Evolutionary conservation across 805 yeast genomes (phyloP).

Genomic region (Metschnikowia drakensbergensis): DNA sequence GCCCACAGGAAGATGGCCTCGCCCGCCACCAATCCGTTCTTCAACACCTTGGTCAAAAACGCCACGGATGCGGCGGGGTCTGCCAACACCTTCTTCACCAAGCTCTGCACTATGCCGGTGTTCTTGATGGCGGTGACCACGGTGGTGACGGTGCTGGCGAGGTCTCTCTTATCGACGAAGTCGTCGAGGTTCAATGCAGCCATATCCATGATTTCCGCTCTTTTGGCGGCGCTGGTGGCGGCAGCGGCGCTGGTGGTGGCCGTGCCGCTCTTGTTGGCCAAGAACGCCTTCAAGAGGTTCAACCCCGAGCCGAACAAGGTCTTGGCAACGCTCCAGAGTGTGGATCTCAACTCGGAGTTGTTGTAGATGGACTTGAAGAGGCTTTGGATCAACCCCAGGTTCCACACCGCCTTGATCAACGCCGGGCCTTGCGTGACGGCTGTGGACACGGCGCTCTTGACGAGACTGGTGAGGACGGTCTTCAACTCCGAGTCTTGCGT

Average conservation of each 20-base stretch:
- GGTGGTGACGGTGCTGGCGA: slow-evolving; percentile 24
- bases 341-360: slow-evolving; percentile 31
- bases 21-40: slow-evolving; percentile 30
- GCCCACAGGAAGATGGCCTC: slow-evolving; percentile 38
- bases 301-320: slow-evolving; percentile 31
- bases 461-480: slow-evolving; percentile 23
- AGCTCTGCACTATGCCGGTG: slow-evolving; percentile 32
- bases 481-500: slow-evolving; percentile 31
- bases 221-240: slow-evolving; percentile 17
- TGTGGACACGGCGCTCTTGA: slow-evolving; percentile 30
- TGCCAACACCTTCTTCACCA: slow-evolving; percentile 33
- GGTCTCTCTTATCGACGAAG: slow-evolving; percentile 36
- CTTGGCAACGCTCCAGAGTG: slow-evolving; percentile 33
- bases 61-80: slow-evolving; percentile 34
- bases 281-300: slow-evolving; percentile 24
- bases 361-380: slow-evolving; percentile 30
- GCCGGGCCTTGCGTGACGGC: slow-evolving; percentile 39
- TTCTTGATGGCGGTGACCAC: slow-evolving; percentile 29
- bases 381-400: slow-evolving; percentile 37
- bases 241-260: slow-evolving; percentile 17
- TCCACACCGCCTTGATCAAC: slow-evolving; percentile 38
- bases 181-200: slow-evolving; percentile 21
- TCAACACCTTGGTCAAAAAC: slow-evolving; percentile 32
- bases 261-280: slow-evolving; percentile 12
- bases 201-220: slow-evolving; percentile 10